Evolutionary conservation across 2,329 filamentous ascomycete genomes (phyloP), one percentile per base, ranked within the genome.

Genomic region (Pseudogymnoascus sp.): DNA sequence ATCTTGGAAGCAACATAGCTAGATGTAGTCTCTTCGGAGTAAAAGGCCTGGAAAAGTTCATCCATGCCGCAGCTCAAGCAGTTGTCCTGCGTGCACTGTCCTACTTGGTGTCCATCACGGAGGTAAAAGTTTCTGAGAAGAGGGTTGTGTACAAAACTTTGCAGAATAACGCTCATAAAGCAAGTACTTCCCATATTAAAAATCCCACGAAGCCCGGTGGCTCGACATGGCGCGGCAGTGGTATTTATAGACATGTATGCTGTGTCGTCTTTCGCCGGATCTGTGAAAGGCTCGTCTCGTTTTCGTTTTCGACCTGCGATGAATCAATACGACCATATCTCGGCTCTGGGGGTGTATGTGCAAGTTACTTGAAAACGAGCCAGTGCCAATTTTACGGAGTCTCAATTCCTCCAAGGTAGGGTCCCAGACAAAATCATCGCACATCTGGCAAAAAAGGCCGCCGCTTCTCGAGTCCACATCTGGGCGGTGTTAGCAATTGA

Each of bases 161-260:
- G 94, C 14, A 99, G 80, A 57, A 97, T 91, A 30, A 97, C 93
- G 68, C 94, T 96, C 81, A 97, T 93, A 75, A 97, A 99, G 77
- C 93, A 99, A 9, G 94, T 97, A 62, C 95, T 91, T n/a, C 93
- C 94, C 72, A 96, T 93, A 70, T 97, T 99, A 75, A 96, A 97
- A 63, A 99, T 88, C 32, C 93, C 93, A 35, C 94, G 86, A 38
- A 97, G 83, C 8, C 94, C 93, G 66, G 88, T 91, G 16, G 91
- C 91, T 61, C 90, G 86, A 71, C 93, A 97, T 11, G 91, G 89
- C 6, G 90, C 87, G 62, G 86, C 83, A 28, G 83, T 87, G 11
- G 91, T 92, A 70, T 97, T 95, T 63, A 80, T 80, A 39, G 85
- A 82, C 65, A 96, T 87, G 68, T 90, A 91, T 61, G 84, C 80